Conservation (phyloP, 805 yeast species). For the Blastobotrys peoriensis region DNA sequence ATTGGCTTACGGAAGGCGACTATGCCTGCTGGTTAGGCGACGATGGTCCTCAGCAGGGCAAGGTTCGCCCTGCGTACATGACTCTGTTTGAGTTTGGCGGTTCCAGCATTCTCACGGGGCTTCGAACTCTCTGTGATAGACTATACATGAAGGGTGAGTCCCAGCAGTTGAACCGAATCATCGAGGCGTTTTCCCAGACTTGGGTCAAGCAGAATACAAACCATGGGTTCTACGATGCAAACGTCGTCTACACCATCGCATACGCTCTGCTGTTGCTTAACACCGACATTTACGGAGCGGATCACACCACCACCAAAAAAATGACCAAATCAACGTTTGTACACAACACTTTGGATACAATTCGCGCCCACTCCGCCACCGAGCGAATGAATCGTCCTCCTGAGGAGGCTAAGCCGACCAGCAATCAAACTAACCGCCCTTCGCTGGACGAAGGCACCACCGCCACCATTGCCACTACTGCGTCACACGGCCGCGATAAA, state of each 20-base stretch:
- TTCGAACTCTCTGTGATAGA: constrained; percentile 55
- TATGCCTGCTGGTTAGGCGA: constrained; percentile 40
- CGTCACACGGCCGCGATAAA: not conserved
- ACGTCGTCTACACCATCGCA: constrained; percentile 62
- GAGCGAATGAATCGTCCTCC: not conserved
- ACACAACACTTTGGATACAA: constrained; percentile 44
- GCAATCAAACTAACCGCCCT: not conserved
- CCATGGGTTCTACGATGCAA: constrained; percentile 44
- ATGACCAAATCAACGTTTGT: constrained; percentile 41
- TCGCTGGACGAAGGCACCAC: not conserved
- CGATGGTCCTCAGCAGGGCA: constrained; percentile 21
- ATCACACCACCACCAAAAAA: constrained; percentile 28
- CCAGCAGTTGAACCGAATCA: constrained; percentile 68
- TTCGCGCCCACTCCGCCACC: constrained; percentile 19
- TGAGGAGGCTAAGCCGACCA: not conserved
- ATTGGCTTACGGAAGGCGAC: constrained; percentile 30
- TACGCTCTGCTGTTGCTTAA: constrained; percentile 68
- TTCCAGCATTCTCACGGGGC: constrained; percentile 47
- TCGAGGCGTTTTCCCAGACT: constrained; percentile 60
- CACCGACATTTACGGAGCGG: constrained; percentile 65
- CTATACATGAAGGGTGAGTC: constrained; percentile 79
- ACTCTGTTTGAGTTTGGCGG: constrained; percentile 39
- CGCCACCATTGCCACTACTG: not conserved
- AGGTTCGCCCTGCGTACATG: constrained; percentile 35
- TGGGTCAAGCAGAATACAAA: constrained; percentile 48